Evolutionary conservation across 345 rosid species (phyloP).

Genomic region (Litchi chinensis): DNA sequence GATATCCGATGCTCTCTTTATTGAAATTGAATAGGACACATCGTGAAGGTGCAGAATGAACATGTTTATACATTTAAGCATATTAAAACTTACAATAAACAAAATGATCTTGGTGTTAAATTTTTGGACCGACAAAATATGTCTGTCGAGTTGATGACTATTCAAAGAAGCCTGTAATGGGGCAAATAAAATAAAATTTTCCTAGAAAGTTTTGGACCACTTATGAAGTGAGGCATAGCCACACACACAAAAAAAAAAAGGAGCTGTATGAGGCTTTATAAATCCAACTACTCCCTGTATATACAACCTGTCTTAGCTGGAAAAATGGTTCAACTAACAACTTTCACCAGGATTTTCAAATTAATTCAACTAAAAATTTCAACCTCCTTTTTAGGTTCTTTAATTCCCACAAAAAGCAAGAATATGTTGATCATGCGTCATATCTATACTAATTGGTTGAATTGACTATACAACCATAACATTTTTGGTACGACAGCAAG

Average conservation of each 20-base stretch:
- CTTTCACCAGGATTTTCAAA: constrained; percentile 7
- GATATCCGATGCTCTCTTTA: no score
- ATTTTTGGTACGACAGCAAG: neutral
- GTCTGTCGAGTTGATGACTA: neutral
- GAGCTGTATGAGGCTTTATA: constrained; percentile 5
- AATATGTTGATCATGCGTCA: neutral
- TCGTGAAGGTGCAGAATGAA: neutral
- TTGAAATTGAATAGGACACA: no score
- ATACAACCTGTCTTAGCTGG: constrained; percentile 13
- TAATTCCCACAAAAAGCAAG: constrained; percentile 23
- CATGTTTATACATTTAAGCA: neutral
- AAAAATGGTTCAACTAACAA: constrained; percentile 29
- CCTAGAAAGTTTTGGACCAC: constrained; percentile 7
- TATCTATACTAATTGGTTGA: neutral
- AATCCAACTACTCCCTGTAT: neutral
- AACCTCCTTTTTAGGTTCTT: constrained; percentile 36
- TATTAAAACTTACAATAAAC: neutral
- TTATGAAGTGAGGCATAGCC: neutral
- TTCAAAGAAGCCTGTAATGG: neutral
- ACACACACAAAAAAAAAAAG: no score
- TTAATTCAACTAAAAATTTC: constrained; percentile 12
- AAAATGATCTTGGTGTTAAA: neutral
- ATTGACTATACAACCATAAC: neutral
- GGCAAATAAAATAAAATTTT: neutral
- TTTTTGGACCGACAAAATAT: constrained; percentile 1